A percentile compares a stretch with the other conserved stretches of the same genome.
These are phyloP conservation scores for Tylopilus sp. DNA, from an alignment of 768 basidiomycete species.

Conservation along the genomic window DNA sequence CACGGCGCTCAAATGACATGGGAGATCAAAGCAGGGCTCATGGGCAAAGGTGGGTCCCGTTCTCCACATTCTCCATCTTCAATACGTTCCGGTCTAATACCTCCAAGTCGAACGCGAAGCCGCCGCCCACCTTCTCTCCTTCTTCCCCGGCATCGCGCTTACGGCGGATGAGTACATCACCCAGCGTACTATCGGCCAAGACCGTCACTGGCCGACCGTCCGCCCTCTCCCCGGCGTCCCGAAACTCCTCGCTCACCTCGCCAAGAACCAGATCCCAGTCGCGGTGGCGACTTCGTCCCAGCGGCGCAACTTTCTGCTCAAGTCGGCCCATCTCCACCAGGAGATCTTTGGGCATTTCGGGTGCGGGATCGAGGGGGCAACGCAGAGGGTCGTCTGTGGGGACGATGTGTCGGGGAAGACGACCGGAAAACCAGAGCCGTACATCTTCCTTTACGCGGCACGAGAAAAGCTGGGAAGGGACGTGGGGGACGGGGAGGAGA, in stretches of 20 bases:
- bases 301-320: conserved; percentile 61
- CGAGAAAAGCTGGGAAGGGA: conserved; percentile 49
- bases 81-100: not conserved
- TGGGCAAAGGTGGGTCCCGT: conserved; percentile 70
- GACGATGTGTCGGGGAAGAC: conserved; percentile 60
- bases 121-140: conserved; percentile 65
- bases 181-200: conserved; percentile 56
- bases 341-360: conserved; percentile 47
- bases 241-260: conserved; percentile 69
- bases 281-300: conserved; percentile 78
- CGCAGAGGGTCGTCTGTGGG: conserved; percentile 63
- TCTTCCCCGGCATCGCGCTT: conserved; percentile 71
- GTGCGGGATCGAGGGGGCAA: conserved; percentile 13
- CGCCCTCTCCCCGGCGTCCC: conserved; percentile 69
- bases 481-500: conserved; percentile 47
- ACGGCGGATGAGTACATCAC: conserved; percentile 56
- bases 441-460: conserved; percentile 77
- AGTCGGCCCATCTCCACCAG: conserved; percentile 57
- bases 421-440: conserved; percentile 76
- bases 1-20: conserved; percentile 81
- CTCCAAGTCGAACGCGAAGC: conserved; percentile 60
- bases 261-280: conserved; percentile 65
- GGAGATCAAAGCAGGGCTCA: conserved; percentile 85
- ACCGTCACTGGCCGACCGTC: conserved; percentile 65
- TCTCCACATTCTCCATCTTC: too few relatives aligned